These are phyloP conservation scores for Isochrysis galbana DNA, from an alignment of 78 protist species.

Conservation along the genomic window DNA sequence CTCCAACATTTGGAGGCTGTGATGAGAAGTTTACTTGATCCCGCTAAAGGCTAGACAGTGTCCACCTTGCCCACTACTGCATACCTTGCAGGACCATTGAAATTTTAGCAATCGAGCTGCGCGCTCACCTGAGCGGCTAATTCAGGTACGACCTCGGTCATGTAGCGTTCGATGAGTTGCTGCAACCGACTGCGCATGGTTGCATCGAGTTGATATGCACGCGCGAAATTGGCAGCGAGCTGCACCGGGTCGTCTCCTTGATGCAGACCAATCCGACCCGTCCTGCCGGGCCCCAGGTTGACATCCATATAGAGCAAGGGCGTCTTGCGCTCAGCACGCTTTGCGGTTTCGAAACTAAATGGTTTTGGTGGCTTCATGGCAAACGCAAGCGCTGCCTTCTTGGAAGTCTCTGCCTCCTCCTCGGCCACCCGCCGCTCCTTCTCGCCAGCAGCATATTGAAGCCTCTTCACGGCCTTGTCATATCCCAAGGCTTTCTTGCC, in stretches of 20 bases:
- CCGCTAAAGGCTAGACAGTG: no score
- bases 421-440: not conserved
- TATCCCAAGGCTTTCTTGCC: not conserved
- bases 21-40: no score
- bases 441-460: not conserved
- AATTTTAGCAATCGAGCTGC: no score
- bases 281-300: constrained; percentile 41
- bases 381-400: not conserved
- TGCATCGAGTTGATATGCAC: not conserved
- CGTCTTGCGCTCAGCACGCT: not conserved
- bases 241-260: constrained; percentile 40
- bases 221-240: not conserved
- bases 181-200: not conserved
- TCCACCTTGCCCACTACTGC: no score
- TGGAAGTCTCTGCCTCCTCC: not conserved
- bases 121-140: no score
- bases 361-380: not conserved
- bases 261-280: constrained; percentile 63
- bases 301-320: constrained; percentile 57
- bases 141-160: not conserved
- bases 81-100: no score
- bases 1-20: no score
- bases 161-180: not conserved
- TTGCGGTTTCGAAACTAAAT: not conserved
- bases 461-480: not conserved